These are phyloP conservation scores for Solanum arcanum DNA, from an alignment of 257 asterid genomes.

Conservation along the genomic window DNA sequence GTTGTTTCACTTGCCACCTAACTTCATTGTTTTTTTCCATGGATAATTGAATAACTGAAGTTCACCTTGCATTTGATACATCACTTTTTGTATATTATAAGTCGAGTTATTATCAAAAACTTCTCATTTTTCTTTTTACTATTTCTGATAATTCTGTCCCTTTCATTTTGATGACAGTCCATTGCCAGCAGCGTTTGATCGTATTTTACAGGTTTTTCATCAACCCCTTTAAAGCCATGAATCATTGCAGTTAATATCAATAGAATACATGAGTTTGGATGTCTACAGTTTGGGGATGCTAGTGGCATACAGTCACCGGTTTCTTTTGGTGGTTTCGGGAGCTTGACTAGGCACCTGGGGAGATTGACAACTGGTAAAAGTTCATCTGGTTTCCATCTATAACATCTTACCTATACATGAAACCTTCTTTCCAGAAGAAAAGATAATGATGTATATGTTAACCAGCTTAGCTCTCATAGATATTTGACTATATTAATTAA, in stretches of 20 bases:
- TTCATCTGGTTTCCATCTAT: not conserved
- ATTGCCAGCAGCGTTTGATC: constrained; percentile 76
- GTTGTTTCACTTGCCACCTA: not conserved
- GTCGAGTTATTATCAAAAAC: not conserved
- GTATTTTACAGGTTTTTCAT: constrained; percentile 68
- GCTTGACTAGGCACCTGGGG: constrained; percentile 90
- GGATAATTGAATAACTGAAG: not conserved
- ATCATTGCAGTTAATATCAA: constrained; percentile 8
- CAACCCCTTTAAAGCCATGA: not conserved
- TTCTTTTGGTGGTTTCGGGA: constrained; percentile 97
- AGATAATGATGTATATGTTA: not conserved
- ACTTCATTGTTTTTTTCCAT: not conserved
- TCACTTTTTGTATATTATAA: not conserved
- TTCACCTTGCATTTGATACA: not conserved
- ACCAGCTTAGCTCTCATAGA: not conserved
- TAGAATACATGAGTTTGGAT: constrained; percentile 10
- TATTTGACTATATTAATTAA: not conserved
- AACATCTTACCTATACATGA: not conserved
- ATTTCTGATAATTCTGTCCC: constrained; percentile 1
- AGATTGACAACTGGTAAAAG: constrained; percentile 66
- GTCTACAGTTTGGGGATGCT: constrained; percentile 89
- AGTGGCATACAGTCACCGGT: constrained; percentile 98
- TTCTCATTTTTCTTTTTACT: not conserved
- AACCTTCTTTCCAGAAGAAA: not conserved
- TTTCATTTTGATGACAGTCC: constrained; percentile 44